phyloP scores from a whole-genome alignment of 805 yeast species.

The Candida namnaoensis region DNA sequence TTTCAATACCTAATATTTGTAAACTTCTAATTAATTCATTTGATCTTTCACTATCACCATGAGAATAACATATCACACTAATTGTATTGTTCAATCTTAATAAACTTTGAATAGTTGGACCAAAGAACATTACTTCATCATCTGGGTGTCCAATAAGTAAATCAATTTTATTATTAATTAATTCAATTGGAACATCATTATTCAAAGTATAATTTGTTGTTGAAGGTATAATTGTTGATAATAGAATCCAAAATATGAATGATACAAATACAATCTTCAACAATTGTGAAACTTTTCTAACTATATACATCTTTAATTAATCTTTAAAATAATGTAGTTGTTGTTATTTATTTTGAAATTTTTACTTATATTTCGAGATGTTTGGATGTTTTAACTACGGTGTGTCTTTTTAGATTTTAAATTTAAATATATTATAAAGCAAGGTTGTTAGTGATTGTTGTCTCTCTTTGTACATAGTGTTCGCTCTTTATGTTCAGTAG shows the following conservation, averaged over 20 bases:
- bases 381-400: too few species aligned
- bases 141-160: conserved; percentile 91
- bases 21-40: conserved; percentile 53
- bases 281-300: not conserved
- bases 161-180: conserved; percentile 20
- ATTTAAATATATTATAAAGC: too few species aligned
- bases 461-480: too few species aligned
- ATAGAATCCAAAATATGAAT: not conserved
- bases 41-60: conserved; percentile 66
- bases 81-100: conserved; percentile 42
- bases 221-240: conserved; percentile 1
- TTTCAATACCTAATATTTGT: conserved; percentile 39
- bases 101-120: conserved; percentile 62
- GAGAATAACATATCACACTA: conserved; percentile 60
- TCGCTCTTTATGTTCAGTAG: too few species aligned
- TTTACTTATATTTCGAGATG: too few species aligned
- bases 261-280: not conserved
- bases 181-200: not conserved
- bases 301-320: too few species aligned
- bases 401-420: too few species aligned
- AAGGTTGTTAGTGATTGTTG: too few species aligned
- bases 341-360: too few species aligned
- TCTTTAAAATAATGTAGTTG: too few species aligned
- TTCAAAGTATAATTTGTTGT: too few species aligned
- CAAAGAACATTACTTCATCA: conserved; percentile 96